Conservation (phyloP, 768 basidiomycete species). For the Pilatotrama ljubarskyi region DNA sequence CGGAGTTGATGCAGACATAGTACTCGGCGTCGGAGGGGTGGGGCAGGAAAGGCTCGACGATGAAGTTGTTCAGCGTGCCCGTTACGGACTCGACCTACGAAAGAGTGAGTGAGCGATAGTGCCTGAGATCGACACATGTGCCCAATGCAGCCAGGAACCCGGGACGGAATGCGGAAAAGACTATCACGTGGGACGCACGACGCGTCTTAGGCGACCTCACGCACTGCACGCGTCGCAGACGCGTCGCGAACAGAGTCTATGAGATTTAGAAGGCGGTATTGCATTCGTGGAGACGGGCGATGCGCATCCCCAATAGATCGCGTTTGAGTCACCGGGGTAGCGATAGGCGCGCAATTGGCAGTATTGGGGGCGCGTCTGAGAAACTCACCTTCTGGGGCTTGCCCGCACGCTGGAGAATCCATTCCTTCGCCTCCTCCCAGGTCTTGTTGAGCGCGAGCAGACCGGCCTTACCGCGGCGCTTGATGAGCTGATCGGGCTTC, state of each 20-base stretch:
- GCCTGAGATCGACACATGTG: background rate
- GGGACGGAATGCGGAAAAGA: background rate
- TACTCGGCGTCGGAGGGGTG: slow-evolving; percentile 93
- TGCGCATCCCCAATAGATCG: background rate
- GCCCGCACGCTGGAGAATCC: slow-evolving; percentile 87
- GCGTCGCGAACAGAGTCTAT: slow-evolving; percentile 9
- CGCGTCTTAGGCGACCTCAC: slow-evolving; percentile 16
- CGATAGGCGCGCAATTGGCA: background rate
- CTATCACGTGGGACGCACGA: slow-evolving; percentile 12
- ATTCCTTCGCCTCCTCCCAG: slow-evolving; percentile 83
- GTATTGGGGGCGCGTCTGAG: background rate
- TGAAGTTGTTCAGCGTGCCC: slow-evolving; percentile 97
- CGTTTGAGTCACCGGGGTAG: background rate
- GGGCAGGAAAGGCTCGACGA: slow-evolving; percentile 98
- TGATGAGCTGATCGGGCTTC: slow-evolving; percentile 98
- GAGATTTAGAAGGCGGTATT: background rate
- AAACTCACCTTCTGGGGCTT: slow-evolving; percentile 82
- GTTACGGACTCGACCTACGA: slow-evolving; percentile 85
- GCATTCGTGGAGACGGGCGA: background rate
- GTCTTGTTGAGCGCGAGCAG: slow-evolving; percentile 92
- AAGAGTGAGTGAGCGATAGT: slow-evolving; percentile 22
- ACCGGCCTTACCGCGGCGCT: slow-evolving; percentile 98
- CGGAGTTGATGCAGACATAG: slow-evolving; percentile 97
- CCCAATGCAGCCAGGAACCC: background rate
- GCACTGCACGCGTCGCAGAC: slow-evolving; percentile 7